phyloP scores from a whole-genome alignment of 2,329 filamentous ascomycete species.

The Davidsoniella neocaledoniae region DNA sequence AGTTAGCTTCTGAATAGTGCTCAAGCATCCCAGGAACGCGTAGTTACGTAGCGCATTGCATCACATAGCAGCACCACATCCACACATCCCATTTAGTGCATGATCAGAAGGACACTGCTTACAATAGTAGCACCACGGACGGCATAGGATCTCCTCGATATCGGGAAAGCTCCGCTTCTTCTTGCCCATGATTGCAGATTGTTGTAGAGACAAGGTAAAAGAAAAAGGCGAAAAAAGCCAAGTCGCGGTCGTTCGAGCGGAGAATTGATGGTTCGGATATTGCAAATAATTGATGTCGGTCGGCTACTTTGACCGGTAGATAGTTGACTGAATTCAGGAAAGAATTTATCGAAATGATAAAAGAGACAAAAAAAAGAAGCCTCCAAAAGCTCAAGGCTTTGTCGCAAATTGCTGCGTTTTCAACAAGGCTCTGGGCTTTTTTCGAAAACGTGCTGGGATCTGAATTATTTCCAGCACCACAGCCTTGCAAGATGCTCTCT shows the following conservation, averaged over 20 bases:
- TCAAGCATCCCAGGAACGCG: not conserved
- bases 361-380: too few species aligned
- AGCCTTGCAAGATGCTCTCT: not conserved
- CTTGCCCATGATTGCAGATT: constrained; percentile 48
- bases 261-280: too few species aligned
- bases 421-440: not conserved
- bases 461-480: not conserved
- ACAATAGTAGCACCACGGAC: constrained; percentile 98
- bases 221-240: too few species aligned
- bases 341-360: too few species aligned
- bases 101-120: constrained; percentile 12
- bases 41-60: not conserved
- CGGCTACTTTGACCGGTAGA: too few species aligned
- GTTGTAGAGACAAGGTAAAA: too few species aligned
- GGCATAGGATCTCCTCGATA: constrained; percentile 70
- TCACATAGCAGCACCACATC: too few species aligned
- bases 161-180: constrained; percentile 78
- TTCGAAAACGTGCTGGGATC: not conserved
- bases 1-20: not conserved
- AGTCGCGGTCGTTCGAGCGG: too few species aligned
- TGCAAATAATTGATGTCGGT: too few species aligned
- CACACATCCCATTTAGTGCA: not conserved
- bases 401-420: too few species aligned
- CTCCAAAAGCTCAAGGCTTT: too few species aligned
- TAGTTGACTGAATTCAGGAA: too few species aligned